Base-by-base conservation (phyloP, 192 early-diverging fungal species). In the Coemansia sp. region DNA sequence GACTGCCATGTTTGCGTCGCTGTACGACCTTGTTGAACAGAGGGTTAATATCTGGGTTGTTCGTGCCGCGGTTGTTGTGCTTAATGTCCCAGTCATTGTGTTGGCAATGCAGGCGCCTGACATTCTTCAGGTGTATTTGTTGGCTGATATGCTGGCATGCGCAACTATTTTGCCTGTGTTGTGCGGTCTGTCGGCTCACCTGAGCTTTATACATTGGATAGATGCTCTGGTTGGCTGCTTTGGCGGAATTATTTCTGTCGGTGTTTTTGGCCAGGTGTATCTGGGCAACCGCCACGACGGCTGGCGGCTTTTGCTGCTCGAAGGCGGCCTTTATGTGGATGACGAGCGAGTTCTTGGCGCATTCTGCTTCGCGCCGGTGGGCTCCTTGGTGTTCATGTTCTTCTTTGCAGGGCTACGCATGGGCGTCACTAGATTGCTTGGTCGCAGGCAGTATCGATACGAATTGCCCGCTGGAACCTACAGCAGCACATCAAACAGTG, bases 1-100 rank as follows among this genome's bases (percentile, higher is more conserved):
- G 66, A 84, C 83, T n/a, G 88, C 83, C 25, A 76, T 90, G 73
- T 84, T 85, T 55, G 82, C 84, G 11, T 88, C 87, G 25, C 55
- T 89, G 17, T 84, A 83, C 26, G 87, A 88, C 36, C 60, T 86
- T 5, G 74, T 73, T 37, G 67, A 83, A 34, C 67, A 83, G 56
- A 67, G 52, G 49, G 60, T 83, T 56, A 68, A 25, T 42, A 70
- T 86, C 28, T 72, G 71, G 66, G 75, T 71, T 21, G 74, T 75
- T 36, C 74, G 84, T 21, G 66, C 63, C 15, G 59, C 63, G 0
- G 79, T 79, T 12, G 56, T 84, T 26, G 15, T 83, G 5, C 56
- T 86, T 46, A 86, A 84, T 56, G 51, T 82, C 34, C 83, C 83
- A 5, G 71, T 79, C 11, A 75, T 88, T 20, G 60, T 85, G 50